These are phyloP conservation scores for Metschnikowia aberdeeniae DNA, from an alignment of 805 yeast genomes.

Conservation along the genomic window DNA sequence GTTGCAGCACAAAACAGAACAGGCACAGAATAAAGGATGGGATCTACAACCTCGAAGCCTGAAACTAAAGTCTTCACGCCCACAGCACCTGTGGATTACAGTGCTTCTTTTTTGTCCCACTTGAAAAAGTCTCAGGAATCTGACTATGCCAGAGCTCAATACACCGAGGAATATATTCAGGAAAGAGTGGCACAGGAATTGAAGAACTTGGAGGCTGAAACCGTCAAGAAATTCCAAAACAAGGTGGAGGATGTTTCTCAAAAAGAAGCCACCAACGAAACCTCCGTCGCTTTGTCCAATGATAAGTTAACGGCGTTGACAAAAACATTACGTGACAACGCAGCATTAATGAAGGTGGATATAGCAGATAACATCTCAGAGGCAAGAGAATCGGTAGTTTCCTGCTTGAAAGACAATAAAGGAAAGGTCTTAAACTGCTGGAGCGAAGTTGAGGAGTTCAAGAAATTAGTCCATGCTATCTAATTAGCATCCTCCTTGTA, in stretches of 20 bases:
- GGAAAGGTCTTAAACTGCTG: conserved; percentile 75
- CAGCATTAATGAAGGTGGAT: conserved; percentile 29
- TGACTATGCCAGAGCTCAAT: conserved; percentile 67
- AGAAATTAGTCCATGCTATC: conserved; percentile 49
- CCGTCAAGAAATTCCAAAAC: conserved; percentile 48
- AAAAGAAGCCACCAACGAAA: conserved; percentile 28
- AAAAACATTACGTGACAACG: conserved; percentile 31
- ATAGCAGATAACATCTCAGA: conserved; percentile 36
- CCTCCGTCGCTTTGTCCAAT: conserved; percentile 30
- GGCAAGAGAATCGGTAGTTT: conserved; percentile 48
- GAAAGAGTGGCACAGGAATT: conserved; percentile 59
- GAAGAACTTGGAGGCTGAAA: conserved; percentile 48
- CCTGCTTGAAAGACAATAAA: conserved; percentile 59
- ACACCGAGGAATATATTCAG: conserved; percentile 62
- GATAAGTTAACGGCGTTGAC: conserved; percentile 41
- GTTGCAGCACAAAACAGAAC: conserved; percentile 1
- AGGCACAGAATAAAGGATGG: conserved; percentile 38
- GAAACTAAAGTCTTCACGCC: conserved; percentile 67
- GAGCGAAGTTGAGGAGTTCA: conserved; percentile 72
- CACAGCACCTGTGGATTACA: conserved; percentile 62
- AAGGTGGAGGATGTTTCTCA: conserved; percentile 43
- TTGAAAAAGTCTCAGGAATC: conserved; percentile 62
- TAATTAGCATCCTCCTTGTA: conserved; percentile 17
- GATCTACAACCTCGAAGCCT: conserved; percentile 56
- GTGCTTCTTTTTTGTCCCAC: conserved; percentile 58